Percentiles rank a stretch among this genome's conserved stretches.
Evolutionary conservation across 352 stramenopile genomes (phyloP).

Genomic region (Aphanomyces astaci): DNA sequence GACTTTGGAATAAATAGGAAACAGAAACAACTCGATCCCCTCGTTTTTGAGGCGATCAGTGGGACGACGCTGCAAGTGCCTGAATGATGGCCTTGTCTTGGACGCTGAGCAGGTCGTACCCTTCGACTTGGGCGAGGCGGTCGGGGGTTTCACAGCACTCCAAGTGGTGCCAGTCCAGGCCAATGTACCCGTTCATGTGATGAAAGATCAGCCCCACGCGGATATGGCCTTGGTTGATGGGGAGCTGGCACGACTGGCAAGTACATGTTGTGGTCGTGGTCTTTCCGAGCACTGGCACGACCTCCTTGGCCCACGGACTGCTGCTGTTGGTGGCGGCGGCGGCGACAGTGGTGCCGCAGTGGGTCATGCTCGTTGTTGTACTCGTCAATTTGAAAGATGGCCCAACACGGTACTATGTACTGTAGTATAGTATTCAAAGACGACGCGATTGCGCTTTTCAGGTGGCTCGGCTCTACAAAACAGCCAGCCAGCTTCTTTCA

Average conservation of each 20-base stretch:
- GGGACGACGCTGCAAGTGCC: background rate
- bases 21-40: too few species aligned
- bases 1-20: slow-evolving; percentile 10
- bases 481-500: too few species aligned
- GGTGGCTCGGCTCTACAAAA: too few species aligned
- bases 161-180: slow-evolving; percentile 18
- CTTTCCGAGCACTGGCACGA: slow-evolving; percentile 9
- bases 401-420: too few species aligned
- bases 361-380: background rate
- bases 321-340: background rate
- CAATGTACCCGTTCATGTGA: slow-evolving; percentile 20
- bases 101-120: slow-evolving; percentile 5
- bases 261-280: background rate
- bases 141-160: slow-evolving; percentile 16
- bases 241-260: slow-evolving; percentile 6
- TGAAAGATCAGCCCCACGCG: slow-evolving; percentile 20
- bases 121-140: slow-evolving; percentile 4
- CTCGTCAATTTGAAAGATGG: background rate
- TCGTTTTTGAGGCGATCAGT: too few species aligned
- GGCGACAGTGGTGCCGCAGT: background rate
- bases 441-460: too few species aligned
- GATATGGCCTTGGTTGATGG: slow-evolving; percentile 6
- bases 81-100: slow-evolving; percentile 3
- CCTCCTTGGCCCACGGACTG: slow-evolving; percentile 4
- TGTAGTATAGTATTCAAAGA: too few species aligned